phyloP scores from a whole-genome alignment of 345 rosid species.

The Corchorus capsularis region DNA sequence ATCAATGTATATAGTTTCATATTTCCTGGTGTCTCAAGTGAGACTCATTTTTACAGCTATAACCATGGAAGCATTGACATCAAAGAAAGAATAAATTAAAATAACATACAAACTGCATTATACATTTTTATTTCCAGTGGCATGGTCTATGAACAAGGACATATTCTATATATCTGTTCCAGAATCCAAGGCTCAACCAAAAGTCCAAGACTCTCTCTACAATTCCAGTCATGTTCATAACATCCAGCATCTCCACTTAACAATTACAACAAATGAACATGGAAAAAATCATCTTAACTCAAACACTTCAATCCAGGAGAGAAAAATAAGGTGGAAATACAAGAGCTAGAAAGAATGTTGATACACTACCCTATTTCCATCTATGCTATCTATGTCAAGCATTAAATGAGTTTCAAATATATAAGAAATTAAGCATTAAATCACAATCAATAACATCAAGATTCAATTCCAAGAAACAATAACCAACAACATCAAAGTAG shows the following conservation, averaged over 20 bases:
- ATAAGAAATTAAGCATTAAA: neutral
- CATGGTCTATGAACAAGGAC: conserved; percentile 3
- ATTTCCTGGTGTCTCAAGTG: neutral
- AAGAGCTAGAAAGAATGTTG: neutral
- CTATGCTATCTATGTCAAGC: neutral
- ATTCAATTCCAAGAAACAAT: neutral
- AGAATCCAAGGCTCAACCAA: neutral
- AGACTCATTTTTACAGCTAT: neutral
- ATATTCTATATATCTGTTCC: neutral
- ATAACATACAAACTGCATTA: conserved; percentile 1
- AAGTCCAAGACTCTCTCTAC: neutral
- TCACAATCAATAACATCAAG: conserved; percentile 8
- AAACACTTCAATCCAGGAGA: neutral
- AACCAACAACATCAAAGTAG: neutral
- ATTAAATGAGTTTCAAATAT: neutral
- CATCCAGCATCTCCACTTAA: neutral
- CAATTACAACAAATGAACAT: neutral
- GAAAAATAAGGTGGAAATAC: neutral
- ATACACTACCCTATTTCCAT: neutral
- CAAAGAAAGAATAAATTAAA: conserved; percentile 9
- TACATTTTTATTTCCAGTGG: neutral
- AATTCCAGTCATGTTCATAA: neutral
- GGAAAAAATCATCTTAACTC: neutral
- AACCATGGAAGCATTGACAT: neutral
- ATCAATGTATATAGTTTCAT: neutral